Evolutionary conservation across 441 rosid genomes (phyloP), one percentile per base, ranked within the genome.

Genomic region (Pelargonium exstipulatum): DNA sequence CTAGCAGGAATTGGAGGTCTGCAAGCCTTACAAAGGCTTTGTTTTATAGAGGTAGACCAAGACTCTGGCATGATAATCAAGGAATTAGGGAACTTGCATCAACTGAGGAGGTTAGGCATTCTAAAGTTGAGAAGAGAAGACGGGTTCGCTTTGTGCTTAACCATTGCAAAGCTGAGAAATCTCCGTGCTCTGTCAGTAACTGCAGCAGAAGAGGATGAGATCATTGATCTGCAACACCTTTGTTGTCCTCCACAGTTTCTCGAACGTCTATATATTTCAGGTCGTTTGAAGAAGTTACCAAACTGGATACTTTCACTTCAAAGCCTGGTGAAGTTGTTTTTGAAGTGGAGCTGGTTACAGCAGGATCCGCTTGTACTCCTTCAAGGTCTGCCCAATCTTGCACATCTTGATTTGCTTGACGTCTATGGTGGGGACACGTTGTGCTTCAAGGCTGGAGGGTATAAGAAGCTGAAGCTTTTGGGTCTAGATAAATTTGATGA

Each of bases 101-200:
- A 76, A 37, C 74, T 81, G 57, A 80, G 79, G 65, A 70, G 82
- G 61, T 16, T 83, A 35, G 85, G 87, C 40, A 67, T 84, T 65
- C 60, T 72, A 37, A 80, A 81, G 57, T 32, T 84, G 62, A 76
- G 61, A 43, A 67, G 42, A 9, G 74, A 74, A 76, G 81, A 84
- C 42, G 85, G 85, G 48, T 53, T 57, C 43, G 49, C 32, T 5
- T 14, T 84, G 60, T 84, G 85, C 61, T 66, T 68, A 12, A 77
- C 82, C 35, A 78, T 84, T 17, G 62, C 71, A 62, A 72, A 63
- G 48, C 66, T 75, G 69, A 64, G 55, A 14, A 72, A 79, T 64
- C 83, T 81, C 68, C 78, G 49, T 0, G 77, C 84, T 20, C 26
- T 81, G 14, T 80, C 84, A 0, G 10, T 83, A 24, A 55, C 61